These are phyloP conservation scores for Sordariomycetes sp. DNA, from an alignment of 2,329 filamentous ascomycete genomes.

Conservation along the genomic window DNA sequence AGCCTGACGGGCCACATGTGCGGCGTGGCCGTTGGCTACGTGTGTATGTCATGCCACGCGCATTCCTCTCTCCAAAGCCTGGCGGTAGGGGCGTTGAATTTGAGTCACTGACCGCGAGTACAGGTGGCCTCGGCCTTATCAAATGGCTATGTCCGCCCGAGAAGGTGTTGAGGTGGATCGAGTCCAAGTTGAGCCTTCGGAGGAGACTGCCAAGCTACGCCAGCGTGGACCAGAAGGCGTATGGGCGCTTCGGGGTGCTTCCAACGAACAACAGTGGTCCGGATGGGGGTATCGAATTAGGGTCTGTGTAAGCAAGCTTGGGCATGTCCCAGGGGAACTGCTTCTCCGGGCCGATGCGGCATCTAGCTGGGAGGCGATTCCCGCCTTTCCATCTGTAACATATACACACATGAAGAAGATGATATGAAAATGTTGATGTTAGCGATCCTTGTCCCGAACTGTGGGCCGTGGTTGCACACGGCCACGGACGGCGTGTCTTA, in stretches of 20 bases:
- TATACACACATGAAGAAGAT: no score
- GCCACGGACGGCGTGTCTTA: no score
- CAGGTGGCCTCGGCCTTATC: constrained; percentile 81
- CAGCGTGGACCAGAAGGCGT: constrained; percentile 91
- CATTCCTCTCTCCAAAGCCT: neutral
- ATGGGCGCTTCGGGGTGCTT: constrained; percentile 81
- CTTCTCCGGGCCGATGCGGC: no score
- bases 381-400: no score
- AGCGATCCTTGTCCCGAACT: no score
- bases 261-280: constrained; percentile 38
- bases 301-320: neutral
- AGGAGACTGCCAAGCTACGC: constrained; percentile 83
- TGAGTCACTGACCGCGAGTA: neutral
- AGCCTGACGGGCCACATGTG: constrained; percentile 82
- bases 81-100: neutral
- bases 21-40: constrained; percentile 73
- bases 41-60: constrained; percentile 48
- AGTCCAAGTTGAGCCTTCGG: constrained; percentile 77
- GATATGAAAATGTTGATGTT: no score
- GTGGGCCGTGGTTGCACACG: no score
- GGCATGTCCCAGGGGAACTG: neutral
- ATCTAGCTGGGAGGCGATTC: no score
- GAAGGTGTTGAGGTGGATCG: constrained; percentile 76
- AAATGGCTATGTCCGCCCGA: constrained; percentile 86
- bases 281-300: neutral